Evolutionary conservation across 805 yeast genomes (phyloP).

Genomic region (Pichia ethanolica): DNA sequence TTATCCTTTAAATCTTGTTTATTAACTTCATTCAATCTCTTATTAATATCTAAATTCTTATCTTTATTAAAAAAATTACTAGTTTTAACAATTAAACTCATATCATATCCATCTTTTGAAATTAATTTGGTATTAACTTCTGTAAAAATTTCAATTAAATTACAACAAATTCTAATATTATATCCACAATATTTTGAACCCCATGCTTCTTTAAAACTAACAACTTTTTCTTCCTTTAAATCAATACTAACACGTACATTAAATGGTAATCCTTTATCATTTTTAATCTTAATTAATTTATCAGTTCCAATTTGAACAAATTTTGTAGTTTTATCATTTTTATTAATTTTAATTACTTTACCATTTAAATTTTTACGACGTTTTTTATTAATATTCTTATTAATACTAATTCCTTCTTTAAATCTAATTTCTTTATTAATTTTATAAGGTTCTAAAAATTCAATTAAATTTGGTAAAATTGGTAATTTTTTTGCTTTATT

Average conservation of each 20-base stretch:
- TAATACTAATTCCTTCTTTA: slow-evolving; percentile 59
- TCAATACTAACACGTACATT: slow-evolving; percentile 81
- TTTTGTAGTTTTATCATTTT: slow-evolving; percentile 52
- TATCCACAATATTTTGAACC: slow-evolving; percentile 63
- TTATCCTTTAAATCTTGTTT: neutral
- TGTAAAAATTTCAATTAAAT: slow-evolving; percentile 60
- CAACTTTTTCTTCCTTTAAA: slow-evolving; percentile 49
- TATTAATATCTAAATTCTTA: slow-evolving; percentile 18
- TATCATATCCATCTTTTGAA: slow-evolving; percentile 58
- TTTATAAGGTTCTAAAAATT: slow-evolving; percentile 52
- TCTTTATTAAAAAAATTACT: slow-evolving; percentile 57
- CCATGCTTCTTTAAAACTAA: slow-evolving; percentile 66
- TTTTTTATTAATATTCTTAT: slow-evolving; percentile 31
- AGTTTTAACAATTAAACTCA: slow-evolving; percentile 56
- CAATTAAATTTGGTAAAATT: slow-evolving; percentile 53
- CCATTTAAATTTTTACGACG: slow-evolving; percentile 30
- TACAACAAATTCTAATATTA: slow-evolving; percentile 58
- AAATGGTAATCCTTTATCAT: slow-evolving; percentile 51
- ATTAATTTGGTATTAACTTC: slow-evolving; percentile 40
- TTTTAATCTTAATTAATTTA: slow-evolving; percentile 38
- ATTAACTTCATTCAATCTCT: neutral
- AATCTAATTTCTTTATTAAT: slow-evolving; percentile 23
- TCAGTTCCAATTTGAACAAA: slow-evolving; percentile 70
- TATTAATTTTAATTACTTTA: slow-evolving; percentile 38
- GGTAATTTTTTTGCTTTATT: slow-evolving; percentile 60